Conservation (phyloP, 192 early-diverging fungal genomes). For the Coemansia sp. region DNA sequence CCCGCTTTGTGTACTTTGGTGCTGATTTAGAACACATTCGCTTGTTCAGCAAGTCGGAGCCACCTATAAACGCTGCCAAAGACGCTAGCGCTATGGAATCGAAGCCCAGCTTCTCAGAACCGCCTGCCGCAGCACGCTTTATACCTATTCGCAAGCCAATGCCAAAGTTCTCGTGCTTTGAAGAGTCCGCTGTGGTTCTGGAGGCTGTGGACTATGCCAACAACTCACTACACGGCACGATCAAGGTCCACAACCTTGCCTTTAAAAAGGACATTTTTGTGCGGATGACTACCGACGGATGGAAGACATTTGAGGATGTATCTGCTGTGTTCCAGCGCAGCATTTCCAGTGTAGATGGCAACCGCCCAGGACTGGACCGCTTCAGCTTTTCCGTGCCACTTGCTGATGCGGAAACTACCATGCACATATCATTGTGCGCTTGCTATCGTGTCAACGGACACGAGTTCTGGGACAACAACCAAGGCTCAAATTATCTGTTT, state of each 20-base stretch:
- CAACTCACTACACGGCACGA: slow-evolving; percentile 59
- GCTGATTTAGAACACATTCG: slow-evolving; percentile 61
- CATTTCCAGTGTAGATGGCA: slow-evolving; percentile 40
- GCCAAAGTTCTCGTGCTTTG: slow-evolving; percentile 37
- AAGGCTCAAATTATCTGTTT: slow-evolving; percentile 77
- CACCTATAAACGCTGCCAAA: slow-evolving; percentile 51
- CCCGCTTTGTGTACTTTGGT: slow-evolving; percentile 65
- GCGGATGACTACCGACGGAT: slow-evolving; percentile 74
- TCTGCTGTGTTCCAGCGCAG: slow-evolving; percentile 64
- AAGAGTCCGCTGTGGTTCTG: slow-evolving; percentile 55
- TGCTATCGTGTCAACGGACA: slow-evolving; percentile 67
- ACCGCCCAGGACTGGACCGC: slow-evolving; percentile 59
- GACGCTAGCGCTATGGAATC: slow-evolving; percentile 5
- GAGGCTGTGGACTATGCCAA: slow-evolving; percentile 53
- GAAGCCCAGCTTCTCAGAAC: not conserved
- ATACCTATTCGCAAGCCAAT: slow-evolving; percentile 31
- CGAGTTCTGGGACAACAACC: slow-evolving; percentile 95
- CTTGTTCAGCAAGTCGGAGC: slow-evolving; percentile 63
- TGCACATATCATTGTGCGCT: slow-evolving; percentile 60
- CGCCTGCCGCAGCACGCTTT: not conserved
- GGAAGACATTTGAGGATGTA: slow-evolving; percentile 70
- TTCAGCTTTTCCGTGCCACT: slow-evolving; percentile 65
- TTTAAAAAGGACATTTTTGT: slow-evolving; percentile 78
- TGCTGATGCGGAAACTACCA: not conserved
- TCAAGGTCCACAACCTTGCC: slow-evolving; percentile 82